phyloP scores from a whole-genome alignment of 1,139 yeast genomes.

The Taphrina communis region DNA sequence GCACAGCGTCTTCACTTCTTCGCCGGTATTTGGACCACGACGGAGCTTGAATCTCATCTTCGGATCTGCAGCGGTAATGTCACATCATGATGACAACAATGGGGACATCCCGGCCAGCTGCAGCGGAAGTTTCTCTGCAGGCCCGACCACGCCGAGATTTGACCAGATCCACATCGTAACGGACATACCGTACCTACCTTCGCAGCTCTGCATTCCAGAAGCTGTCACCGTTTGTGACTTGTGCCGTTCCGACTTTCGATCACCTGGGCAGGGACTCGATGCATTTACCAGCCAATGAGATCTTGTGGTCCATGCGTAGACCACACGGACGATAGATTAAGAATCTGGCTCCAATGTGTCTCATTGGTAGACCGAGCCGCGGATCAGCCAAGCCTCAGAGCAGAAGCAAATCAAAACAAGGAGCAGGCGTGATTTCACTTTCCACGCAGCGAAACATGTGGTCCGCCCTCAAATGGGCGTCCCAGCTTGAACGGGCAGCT shows the following conservation, averaged over 20 bases:
- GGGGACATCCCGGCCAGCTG: too few species aligned
- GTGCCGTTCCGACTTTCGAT: neutral
- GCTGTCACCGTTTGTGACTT: neutral
- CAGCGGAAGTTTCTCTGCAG: too few species aligned
- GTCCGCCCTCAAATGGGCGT: neutral
- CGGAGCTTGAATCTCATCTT: neutral
- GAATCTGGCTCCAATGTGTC: neutral
- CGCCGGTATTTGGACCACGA: neutral
- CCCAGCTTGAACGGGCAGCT: neutral
- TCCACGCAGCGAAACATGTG: neutral
- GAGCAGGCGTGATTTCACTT: neutral
- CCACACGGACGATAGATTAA: neutral
- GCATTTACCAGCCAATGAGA: neutral
- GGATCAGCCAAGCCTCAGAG: neutral
- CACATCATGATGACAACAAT: constrained; percentile 7
- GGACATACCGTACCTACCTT: too few species aligned
- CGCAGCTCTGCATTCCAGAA: neutral
- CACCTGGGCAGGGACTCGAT: neutral
- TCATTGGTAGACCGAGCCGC: neutral
- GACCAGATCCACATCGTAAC: neutral
- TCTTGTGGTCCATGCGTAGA: neutral
- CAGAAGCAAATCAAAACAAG: neutral
- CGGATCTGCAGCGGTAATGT: neutral
- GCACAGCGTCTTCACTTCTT: too few species aligned
- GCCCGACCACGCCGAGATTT: too few species aligned